These are phyloP conservation scores for Cutaneotrichosporon cavernicola DNA, from an alignment of 1,284 basidiomycete species.

Conservation along the genomic window DNA sequence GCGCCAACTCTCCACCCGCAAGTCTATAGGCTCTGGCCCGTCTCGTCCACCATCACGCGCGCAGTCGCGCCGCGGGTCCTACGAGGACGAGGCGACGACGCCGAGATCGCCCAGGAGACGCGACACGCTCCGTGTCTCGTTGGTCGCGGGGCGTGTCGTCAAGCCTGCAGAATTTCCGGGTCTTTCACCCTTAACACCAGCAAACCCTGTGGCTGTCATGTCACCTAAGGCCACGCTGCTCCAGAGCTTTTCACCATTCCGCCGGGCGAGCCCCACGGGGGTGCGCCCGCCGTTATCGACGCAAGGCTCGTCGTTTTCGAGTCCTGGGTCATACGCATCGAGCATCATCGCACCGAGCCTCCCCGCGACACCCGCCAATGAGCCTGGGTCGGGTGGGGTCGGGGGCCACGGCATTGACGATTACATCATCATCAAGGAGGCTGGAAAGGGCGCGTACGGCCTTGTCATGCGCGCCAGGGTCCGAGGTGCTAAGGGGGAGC, in stretches of 20 bases:
- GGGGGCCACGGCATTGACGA: constrained; percentile 53
- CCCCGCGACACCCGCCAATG: constrained; percentile 42
- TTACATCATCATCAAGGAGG: constrained; percentile 73
- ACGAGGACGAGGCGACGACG: constrained; percentile 19
- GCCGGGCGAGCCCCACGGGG: constrained; percentile 10
- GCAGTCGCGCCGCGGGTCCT: constrained; percentile 21
- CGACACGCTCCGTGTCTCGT: constrained; percentile 47
- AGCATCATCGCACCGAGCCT: constrained; percentile 47
- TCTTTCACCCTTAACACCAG: constrained; percentile 38
- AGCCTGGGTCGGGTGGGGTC: constrained; percentile 41
- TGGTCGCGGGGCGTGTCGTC: constrained; percentile 51
- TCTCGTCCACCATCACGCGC: constrained; percentile 13
- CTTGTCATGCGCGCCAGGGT: constrained; percentile 87
- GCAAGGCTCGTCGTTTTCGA: neutral
- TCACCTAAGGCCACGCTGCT: constrained; percentile 31
- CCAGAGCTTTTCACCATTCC: constrained; percentile 52
- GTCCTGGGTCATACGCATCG: constrained; percentile 35
- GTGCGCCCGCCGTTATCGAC: constrained; percentile 7
- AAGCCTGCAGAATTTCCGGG: constrained; percentile 48
- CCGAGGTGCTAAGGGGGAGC: constrained; percentile 66
- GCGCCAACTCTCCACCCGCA: constrained; percentile 16
- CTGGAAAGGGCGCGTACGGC: constrained; percentile 95
- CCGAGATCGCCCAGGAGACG: constrained; percentile 47
- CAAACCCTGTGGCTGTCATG: constrained; percentile 4
- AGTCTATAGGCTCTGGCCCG: constrained; percentile 9